Evolutionary conservation across 139 green algal genomes (phyloP), one percentile per base, ranked within the genome.

Genomic region (Closterium sp.): DNA sequence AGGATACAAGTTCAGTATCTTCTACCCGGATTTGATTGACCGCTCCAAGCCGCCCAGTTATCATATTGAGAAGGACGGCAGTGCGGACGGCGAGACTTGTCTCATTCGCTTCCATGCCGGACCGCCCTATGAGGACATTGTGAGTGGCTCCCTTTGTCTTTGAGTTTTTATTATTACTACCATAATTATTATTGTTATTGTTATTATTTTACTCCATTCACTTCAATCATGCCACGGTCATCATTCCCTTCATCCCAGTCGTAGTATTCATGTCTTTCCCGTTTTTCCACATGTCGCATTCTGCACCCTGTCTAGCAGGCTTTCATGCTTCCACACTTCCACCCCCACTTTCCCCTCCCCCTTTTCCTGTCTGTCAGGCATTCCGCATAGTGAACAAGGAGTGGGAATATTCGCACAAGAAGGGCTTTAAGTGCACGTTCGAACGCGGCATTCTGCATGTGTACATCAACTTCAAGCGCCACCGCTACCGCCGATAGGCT

Each of bases 1-100:
- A 96, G 98, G 98, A 91, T 99, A 99, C 97, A 99, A 99, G 96
- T 99, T 99, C 96, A 99, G 99, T 96, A 98, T 99, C 94, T 99
- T 99, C 94, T 99, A 99, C 95, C 98, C 98, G 0, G 98, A 99
- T 95, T 96, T 99, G 34, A 97, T 99, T 34, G 97, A 99, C 95
- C 97, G 96, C 90, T 90, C 87, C n/a, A 96, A 95, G 87, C 92
- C 96, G 86, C 96, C 96, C 17, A 96, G 94, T 24, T 97, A 96
- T 89, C 92, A 89, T 9, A 79, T 96, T 21, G 79, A 94, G 42
- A 90, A 62, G 10, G 95, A 97, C 11, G 95, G 95, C 45, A 62
- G 87, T 13, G 62, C 11, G 7, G 94, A 95, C 50, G 96, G 96
- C 93, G 96, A 96, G 89, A 99, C 98, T 31, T 99, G 97, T 95